Conservation (phyloP, 2,329 filamentous ascomycete genomes). For the Monosporascus sp. region DNA sequence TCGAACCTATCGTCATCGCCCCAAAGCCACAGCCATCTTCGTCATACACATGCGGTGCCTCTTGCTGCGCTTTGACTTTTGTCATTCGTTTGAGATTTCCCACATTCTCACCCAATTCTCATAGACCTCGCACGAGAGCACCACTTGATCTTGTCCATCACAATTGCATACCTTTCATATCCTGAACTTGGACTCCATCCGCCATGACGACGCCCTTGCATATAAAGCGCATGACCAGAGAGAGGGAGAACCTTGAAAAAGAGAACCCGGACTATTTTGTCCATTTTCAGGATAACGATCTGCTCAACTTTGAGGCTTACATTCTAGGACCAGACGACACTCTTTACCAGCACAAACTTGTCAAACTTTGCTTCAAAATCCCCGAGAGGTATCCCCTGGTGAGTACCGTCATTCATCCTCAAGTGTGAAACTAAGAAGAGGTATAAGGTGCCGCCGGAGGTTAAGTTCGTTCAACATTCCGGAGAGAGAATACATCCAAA, state of each 20-base stretch:
- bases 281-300: slow-evolving; percentile 9
- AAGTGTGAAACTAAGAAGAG: neutral
- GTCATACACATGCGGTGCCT: too few species aligned
- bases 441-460: slow-evolving; percentile 9
- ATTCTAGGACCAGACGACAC: slow-evolving; percentile 8
- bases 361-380: slow-evolving; percentile 12
- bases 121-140: too few species aligned
- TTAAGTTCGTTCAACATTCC: slow-evolving; percentile 10
- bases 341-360: slow-evolving; percentile 12
- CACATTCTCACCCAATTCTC: too few species aligned
- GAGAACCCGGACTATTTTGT: slow-evolving; percentile 12
- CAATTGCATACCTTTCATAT: too few species aligned
- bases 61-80: too few species aligned
- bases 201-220: neutral
- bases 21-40: too few species aligned
- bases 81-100: too few species aligned
- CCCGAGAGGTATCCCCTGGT: slow-evolving; percentile 8
- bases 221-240: slow-evolving; percentile 3
- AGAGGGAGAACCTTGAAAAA: slow-evolving; percentile 5
- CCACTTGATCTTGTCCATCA: too few species aligned
- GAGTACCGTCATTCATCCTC: neutral
- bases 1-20: too few species aligned
- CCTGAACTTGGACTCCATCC: too few species aligned
- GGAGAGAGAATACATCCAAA: slow-evolving; percentile 12
- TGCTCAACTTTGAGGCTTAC: slow-evolving; percentile 11